Conservation (phyloP, 2,329 filamentous ascomycete genomes). For the Madurella mycetomatis region DNA sequence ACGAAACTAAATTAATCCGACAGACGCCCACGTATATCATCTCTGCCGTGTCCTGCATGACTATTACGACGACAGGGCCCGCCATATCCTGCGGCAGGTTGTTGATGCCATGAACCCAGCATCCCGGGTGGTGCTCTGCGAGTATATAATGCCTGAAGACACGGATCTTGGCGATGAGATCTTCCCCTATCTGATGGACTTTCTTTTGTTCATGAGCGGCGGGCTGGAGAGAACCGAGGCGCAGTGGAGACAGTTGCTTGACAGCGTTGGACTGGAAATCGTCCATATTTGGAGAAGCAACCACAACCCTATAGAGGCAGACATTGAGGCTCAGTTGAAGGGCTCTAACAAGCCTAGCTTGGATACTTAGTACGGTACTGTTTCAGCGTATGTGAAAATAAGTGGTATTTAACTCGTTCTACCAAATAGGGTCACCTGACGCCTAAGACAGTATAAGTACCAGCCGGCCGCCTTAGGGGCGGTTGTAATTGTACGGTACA, state of each 20-base stretch:
- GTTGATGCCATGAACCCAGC: neutral
- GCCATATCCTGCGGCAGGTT: neutral
- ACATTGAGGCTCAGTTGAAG: neutral
- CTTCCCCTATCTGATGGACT: slow-evolving; percentile 3
- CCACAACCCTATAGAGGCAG: neutral
- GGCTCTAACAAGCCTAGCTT: neutral
- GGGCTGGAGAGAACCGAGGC: neutral
- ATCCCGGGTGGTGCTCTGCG: neutral
- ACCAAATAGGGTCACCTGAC: no score
- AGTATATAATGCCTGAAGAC: neutral
- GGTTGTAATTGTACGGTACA: neutral
- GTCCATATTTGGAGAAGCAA: neutral
- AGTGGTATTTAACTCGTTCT: no score
- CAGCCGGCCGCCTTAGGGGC: no score
- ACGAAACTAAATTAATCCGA: neutral
- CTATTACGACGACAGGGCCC: slow-evolving; percentile 1
- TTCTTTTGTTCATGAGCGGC: neutral
- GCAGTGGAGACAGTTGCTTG: neutral
- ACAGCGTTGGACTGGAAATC: neutral
- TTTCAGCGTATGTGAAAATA: no score
- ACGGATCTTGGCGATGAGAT: neutral
- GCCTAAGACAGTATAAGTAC: no score
- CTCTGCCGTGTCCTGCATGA: neutral
- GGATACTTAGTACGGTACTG: no score
- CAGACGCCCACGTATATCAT: slow-evolving; percentile 1